Conservation (phyloP, 768 basidiomycete species). For the Boletus rex-veris region DNA sequence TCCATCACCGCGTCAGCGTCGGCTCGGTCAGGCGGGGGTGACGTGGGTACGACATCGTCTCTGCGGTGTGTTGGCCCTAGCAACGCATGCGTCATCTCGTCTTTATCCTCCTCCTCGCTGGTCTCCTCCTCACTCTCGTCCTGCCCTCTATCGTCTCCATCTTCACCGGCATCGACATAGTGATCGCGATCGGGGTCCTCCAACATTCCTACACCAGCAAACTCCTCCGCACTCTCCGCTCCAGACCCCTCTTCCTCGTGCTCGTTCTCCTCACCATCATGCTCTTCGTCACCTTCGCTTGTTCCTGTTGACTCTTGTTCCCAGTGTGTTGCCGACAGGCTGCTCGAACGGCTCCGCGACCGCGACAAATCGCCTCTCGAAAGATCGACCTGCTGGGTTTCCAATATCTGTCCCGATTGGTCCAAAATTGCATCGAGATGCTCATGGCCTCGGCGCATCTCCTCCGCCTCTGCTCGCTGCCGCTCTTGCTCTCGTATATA, state of each 20-base stretch:
- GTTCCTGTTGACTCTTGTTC: constrained; percentile 14
- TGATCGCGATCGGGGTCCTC: constrained; percentile 11
- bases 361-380: constrained; percentile 44
- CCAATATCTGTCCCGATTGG: constrained; percentile 82
- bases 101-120: constrained; percentile 36
- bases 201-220: constrained; percentile 30
- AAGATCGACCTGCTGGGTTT: constrained; percentile 77
- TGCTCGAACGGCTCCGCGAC: constrained; percentile 58
- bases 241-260: constrained; percentile 27
- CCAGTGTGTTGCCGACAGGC: constrained; percentile 34
- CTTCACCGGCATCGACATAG: neutral
- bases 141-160: constrained; percentile 17
- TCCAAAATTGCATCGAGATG: constrained; percentile 89
- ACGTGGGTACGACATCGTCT: neutral
- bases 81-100: constrained; percentile 27
- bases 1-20: constrained; percentile 2
- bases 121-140: constrained; percentile 40
- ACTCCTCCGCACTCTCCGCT: constrained; percentile 35
- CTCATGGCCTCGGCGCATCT: constrained; percentile 71
- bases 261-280: constrained; percentile 18
- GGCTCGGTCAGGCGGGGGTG: neutral
- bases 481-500: constrained; percentile 72
- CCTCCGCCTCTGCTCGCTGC: constrained; percentile 65
- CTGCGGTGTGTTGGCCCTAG: constrained; percentile 13
- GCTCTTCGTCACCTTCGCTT: constrained; percentile 22